These are phyloP conservation scores for Cladosporium colombiae DNA, from an alignment of 2,329 filamentous ascomycete species.

Conservation along the genomic window DNA sequence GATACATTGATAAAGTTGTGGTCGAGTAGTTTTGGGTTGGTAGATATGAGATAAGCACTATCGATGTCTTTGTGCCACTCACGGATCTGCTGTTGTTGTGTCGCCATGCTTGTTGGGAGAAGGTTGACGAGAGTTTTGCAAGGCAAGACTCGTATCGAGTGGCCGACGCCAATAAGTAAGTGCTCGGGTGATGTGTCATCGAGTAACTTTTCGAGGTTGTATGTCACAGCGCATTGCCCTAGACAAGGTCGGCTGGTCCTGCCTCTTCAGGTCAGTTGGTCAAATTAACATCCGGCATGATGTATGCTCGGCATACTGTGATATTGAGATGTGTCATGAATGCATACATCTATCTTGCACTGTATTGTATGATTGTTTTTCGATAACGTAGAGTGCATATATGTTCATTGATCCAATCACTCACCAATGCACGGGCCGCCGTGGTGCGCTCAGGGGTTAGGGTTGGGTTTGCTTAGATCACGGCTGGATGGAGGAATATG, in stretches of 20 bases:
- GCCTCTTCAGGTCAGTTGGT: background rate
- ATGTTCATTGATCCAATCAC: no score
- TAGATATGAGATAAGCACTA: slow-evolving; percentile 25
- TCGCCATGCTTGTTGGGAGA: background rate
- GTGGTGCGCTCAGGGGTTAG: background rate
- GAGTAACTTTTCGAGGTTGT: background rate
- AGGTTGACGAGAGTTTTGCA: background rate
- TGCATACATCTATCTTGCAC: background rate
- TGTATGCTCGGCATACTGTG: background rate
- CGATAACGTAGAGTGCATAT: no score
- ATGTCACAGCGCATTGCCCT: background rate
- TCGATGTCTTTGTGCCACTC: slow-evolving; percentile 10
- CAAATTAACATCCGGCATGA: background rate
- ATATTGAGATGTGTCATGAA: background rate
- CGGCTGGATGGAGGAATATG: background rate
- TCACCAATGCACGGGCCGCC: background rate
- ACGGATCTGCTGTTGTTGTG: background rate
- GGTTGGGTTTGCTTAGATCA: background rate
- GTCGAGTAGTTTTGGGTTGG: slow-evolving; percentile 23
- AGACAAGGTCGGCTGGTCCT: background rate
- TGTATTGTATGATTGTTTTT: background rate
- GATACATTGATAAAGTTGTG: slow-evolving; percentile 32
- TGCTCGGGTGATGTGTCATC: background rate
- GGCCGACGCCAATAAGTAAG: background rate
- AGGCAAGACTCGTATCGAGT: background rate